Conservation (phyloP, 2,329 filamentous ascomycete genomes). For the Hypoxylon sp. region DNA sequence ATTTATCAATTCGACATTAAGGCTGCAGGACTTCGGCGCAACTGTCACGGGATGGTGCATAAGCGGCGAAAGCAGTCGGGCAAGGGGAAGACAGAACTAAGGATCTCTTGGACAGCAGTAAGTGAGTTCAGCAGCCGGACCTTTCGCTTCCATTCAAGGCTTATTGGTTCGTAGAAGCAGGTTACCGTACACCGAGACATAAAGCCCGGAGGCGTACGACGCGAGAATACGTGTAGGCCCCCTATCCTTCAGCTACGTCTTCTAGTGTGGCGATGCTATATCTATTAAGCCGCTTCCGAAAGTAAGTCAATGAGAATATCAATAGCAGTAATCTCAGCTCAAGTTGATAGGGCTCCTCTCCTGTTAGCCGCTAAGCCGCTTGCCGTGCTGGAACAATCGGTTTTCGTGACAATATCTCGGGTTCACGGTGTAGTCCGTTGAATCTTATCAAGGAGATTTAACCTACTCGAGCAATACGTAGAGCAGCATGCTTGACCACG, state of each 20-base stretch:
- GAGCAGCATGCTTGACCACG: neutral
- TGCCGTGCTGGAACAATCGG: neutral
- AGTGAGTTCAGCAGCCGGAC: slow-evolving; percentile 25
- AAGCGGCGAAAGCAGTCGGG: slow-evolving; percentile 12
- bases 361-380: slow-evolving; percentile 7
- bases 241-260: slow-evolving; percentile 7
- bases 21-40: slow-evolving; percentile 25
- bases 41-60: slow-evolving; percentile 36
- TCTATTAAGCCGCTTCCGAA: slow-evolving; percentile 7
- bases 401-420: slow-evolving; percentile 1
- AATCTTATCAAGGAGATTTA: slow-evolving; percentile 1
- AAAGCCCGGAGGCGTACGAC: slow-evolving; percentile 44
- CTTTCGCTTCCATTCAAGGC: slow-evolving; percentile 45
- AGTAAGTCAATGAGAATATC: slow-evolving; percentile 2
- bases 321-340: slow-evolving; percentile 6
- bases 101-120: slow-evolving; percentile 19
- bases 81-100: slow-evolving; percentile 1
- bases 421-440: neutral
- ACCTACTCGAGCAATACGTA: slow-evolving; percentile 7
- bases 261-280: neutral
- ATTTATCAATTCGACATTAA: slow-evolving; percentile 26
- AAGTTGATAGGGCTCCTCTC: neutral
- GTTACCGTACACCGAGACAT: slow-evolving; percentile 45
- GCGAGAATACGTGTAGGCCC: slow-evolving; percentile 18
- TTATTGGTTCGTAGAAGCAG: slow-evolving; percentile 42